Evolutionary conservation across 2,329 filamentous ascomycete genomes (phyloP).

Genomic region (Pseudogymnoascus sp.): DNA sequence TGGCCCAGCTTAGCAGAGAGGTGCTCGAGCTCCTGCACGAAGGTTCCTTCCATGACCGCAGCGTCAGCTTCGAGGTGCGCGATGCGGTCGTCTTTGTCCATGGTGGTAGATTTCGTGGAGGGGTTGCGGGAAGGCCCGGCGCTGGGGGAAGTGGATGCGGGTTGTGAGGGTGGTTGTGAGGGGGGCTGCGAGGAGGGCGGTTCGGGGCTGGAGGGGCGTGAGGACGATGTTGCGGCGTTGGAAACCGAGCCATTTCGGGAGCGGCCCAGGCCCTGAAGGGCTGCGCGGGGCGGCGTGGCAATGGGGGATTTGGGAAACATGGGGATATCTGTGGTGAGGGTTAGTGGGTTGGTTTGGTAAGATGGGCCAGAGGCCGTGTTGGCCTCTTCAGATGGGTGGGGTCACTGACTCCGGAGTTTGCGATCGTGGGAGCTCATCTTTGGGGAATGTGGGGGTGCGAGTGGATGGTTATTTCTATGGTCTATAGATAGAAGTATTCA

Average conservation of each 20-base stretch:
- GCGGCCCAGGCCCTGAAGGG: conserved; percentile 16
- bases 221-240: conserved; percentile 11
- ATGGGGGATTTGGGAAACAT: conserved; percentile 15
- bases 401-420: background rate
- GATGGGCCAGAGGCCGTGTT: background rate
- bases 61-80: conserved; percentile 45
- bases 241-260: conserved; percentile 13
- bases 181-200: background rate
- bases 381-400: background rate
- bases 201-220: background rate
- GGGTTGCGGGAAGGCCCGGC: conserved; percentile 10
- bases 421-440: background rate
- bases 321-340: background rate
- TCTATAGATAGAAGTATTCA: background rate
- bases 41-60: conserved; percentile 43
- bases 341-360: background rate
- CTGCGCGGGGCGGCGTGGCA: conserved; percentile 20
- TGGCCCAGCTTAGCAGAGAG: conserved; percentile 35
- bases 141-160: conserved; percentile 12
- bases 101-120: conserved; percentile 26
- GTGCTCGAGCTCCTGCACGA: conserved; percentile 44
- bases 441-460: background rate
- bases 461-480: background rate
- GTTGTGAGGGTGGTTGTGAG: background rate
- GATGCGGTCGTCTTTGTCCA: conserved; percentile 42